Evolutionary conservation across 345 rosid genomes (phyloP).

Genomic region (thale cress (Arabidopsis thaliana)): TAIR10.1 NC_003076.8:2695001-2695500

Average conservation of each 20-base stretch:
- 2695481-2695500: slow-evolving; percentile 80
- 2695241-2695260: not conserved
- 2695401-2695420: not conserved
- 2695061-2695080: slow-evolving; percentile 56
- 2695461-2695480: slow-evolving; percentile 62
- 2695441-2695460: slow-evolving; percentile 74
- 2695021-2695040: not conserved
- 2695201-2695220: slow-evolving; percentile 19
- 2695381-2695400: not conserved
- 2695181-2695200: slow-evolving; percentile 68
- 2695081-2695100: slow-evolving; percentile 63
- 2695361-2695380: not conserved
- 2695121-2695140: slow-evolving; percentile 50
- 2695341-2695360: not conserved
- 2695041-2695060: slow-evolving; percentile 80
- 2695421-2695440: slow-evolving; percentile 82
- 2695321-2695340: slow-evolving; percentile 80
- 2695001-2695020: not conserved
- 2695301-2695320: slow-evolving; percentile 72
- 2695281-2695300: slow-evolving; percentile 71
- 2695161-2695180: slow-evolving; percentile 66
- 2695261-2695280: not conserved
- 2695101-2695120: slow-evolving; percentile 72
- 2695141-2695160: slow-evolving; percentile 65
- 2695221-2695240: not conserved